Percentiles rank a stretch among this genome's conserved stretches.
phyloP scores from a whole-genome alignment of 2,329 filamentous ascomycete genomes.

The Rugonectria rugulosa region DNA sequence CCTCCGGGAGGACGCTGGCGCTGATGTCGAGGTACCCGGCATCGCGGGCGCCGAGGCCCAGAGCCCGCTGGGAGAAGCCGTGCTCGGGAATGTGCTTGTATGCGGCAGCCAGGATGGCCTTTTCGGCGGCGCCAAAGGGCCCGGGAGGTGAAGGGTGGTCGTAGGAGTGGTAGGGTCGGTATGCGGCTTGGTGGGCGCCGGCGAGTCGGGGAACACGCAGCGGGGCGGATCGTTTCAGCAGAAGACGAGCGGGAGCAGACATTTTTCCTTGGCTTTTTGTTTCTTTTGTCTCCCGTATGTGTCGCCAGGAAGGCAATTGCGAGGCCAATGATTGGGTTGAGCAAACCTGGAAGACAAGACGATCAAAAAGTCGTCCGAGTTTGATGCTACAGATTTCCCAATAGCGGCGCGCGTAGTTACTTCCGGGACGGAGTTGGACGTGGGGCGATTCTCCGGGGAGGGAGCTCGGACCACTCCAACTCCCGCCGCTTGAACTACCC shows the following conservation, averaged over 20 bases:
- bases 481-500: no score
- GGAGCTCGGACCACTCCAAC: slow-evolving; percentile 18
- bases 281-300: no score
- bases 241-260: slow-evolving; percentile 24
- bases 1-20: slow-evolving; percentile 80
- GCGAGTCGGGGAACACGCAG: slow-evolving; percentile 24
- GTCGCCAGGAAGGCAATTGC: not conserved
- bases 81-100: slow-evolving; percentile 78
- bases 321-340: no score
- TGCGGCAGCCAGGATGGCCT: slow-evolving; percentile 81
- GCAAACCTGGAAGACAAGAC: no score
- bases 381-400: slow-evolving; percentile 15
- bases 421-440: slow-evolving; percentile 6
- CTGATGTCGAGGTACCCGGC: slow-evolving; percentile 88
- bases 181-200: slow-evolving; percentile 17
- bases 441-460: slow-evolving; percentile 10
- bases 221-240: slow-evolving; percentile 25
- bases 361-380: slow-evolving; percentile 8
- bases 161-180: slow-evolving; percentile 72
- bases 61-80: slow-evolving; percentile 80
- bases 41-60: slow-evolving; percentile 82
- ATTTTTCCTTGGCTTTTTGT: no score
- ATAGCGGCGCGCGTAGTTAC: not conserved
- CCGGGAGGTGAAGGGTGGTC: slow-evolving; percentile 66
- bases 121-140: slow-evolving; percentile 74